Base-by-base conservation (phyloP, 169 alveolate genomes). In the Perkinsus olseni region DNA sequence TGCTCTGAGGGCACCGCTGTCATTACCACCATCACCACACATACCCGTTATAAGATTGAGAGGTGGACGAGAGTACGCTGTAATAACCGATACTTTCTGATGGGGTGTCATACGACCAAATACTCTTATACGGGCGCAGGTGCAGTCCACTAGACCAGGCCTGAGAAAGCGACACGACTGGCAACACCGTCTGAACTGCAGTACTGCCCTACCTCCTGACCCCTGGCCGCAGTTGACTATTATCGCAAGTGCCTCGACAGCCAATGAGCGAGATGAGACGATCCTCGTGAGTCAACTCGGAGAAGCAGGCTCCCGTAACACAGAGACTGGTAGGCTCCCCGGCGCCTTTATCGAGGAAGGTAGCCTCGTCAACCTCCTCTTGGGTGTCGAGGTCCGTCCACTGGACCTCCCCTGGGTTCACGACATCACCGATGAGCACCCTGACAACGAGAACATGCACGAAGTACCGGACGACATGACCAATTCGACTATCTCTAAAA, bases 11-110 rank as follows among this genome's bases (percentile, higher is more conserved):
- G 82, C 82, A 6, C 82, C 82, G 17, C 82, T 62, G 17, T 62
- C 82, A 62, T 62, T 62, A 62, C 82, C 82, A 62, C 82, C 82
- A 62, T 62, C 82, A 62, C 82, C 82, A 62, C 82, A 62, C 82
- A 62, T 62, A 21, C 82, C 82, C 0, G 82, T 62, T 62, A 62
- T 62, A 6, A 62, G 34, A 62, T 62, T 62, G 10, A 62, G 82
- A 21, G 82, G 82, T 28, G 82, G 37, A 28, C 82, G 82, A 24
- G 82, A 62, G 17, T 62, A 62, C 34, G 82, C 28, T 62, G 82
- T 62, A 21, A 62, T 62, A 62, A 62, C 82, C 28, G 82, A 13
- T 3, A 62, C 82, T 24, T 62, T 62, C 31, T 62, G 82, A 62
- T 62, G 82, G 1, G 82, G 82, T 62, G 82, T 62, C 82, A 62